Conservation (phyloP, 495 filamentous ascomycete genomes). For the Penicillium desertorum region DNA sequence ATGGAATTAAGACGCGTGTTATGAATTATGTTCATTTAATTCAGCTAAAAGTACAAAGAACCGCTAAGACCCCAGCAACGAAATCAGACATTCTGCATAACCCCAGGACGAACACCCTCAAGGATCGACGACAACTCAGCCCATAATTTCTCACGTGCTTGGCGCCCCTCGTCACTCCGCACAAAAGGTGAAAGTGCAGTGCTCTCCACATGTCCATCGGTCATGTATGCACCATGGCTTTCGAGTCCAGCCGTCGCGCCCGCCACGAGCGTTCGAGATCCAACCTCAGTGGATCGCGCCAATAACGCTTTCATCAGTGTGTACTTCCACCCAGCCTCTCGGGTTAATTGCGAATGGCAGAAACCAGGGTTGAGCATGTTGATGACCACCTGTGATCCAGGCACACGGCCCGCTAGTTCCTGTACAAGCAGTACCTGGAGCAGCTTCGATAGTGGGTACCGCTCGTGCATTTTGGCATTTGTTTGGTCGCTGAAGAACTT, state of each 20-base stretch:
- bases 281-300: constrained; percentile 48
- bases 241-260: constrained; percentile 38
- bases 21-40: not conserved
- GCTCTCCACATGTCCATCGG: constrained; percentile 28
- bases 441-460: constrained; percentile 55
- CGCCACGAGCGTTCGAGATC: constrained; percentile 46
- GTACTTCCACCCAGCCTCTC: constrained; percentile 27
- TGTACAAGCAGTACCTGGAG: constrained; percentile 49
- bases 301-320: constrained; percentile 26
- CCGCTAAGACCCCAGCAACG: too few species aligned
- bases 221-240: constrained; percentile 51
- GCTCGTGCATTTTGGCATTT: constrained; percentile 27
- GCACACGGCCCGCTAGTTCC: constrained; percentile 40
- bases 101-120: constrained; percentile 47
- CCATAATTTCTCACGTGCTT: constrained; percentile 53
- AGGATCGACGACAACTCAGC: constrained; percentile 51
- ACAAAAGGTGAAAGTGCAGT: constrained; percentile 36
- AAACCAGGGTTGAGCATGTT: constrained; percentile 55
- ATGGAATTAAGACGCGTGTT: not conserved
- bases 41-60: not conserved
- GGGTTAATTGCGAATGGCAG: constrained; percentile 44
- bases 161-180: constrained; percentile 34
- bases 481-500: constrained; percentile 33
- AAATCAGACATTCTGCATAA: constrained; percentile 26
- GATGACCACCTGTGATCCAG: constrained; percentile 46